A percentile compares a stretch with the other conserved stretches of the same genome.
phyloP scores from a whole-genome alignment of 148 eudicot genomes.

The Mesembryanthemum crystallinum region DNA sequence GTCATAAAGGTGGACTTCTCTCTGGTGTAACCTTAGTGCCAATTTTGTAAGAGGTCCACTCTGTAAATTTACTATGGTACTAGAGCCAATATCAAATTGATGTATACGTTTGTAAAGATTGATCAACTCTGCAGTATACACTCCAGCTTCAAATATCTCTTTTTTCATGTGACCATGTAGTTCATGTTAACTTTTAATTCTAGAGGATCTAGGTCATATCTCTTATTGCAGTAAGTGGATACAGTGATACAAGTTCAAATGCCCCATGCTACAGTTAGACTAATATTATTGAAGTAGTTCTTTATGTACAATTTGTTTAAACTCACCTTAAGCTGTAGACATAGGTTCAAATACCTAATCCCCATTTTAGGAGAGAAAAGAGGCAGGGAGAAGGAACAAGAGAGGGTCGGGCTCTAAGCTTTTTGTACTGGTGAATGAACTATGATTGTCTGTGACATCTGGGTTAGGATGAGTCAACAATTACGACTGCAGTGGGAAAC shows the following conservation, averaged over 20 bases:
- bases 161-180: background rate
- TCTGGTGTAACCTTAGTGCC: too few relatives aligned
- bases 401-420: background rate
- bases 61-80: background rate
- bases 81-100: too few relatives aligned
- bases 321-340: background rate
- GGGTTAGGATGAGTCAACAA: background rate
- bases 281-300: too few relatives aligned
- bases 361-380: background rate
- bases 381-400: too few relatives aligned
- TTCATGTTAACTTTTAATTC: background rate
- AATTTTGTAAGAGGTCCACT: background rate
- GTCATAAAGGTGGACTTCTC: too few relatives aligned
- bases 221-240: too few relatives aligned
- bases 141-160: background rate
- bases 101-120: too few relatives aligned
- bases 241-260: too few relatives aligned
- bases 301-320: background rate
- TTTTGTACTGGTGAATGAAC: background rate
- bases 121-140: background rate
- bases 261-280: too few relatives aligned
- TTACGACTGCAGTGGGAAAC: background rate
- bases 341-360: background rate
- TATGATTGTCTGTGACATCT: background rate
- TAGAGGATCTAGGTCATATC: background rate